These are phyloP conservation scores for Phytophthora agathidicida DNA, from an alignment of 352 stramenopile species.

Conservation along the genomic window DNA sequence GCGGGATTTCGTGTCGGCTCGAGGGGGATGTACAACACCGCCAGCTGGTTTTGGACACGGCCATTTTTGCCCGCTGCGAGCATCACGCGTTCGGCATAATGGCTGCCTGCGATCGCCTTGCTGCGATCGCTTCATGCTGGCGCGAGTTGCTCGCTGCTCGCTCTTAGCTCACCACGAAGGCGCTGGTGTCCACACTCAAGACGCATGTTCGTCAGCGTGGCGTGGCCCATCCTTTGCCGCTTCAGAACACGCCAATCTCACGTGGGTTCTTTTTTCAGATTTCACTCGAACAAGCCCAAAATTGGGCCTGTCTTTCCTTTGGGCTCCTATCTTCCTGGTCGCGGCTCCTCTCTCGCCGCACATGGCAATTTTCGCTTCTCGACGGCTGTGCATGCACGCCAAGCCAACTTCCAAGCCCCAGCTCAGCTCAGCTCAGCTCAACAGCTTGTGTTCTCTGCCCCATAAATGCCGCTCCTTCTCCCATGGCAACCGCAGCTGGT, in stretches of 20 bases:
- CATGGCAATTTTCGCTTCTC: slow-evolving; percentile 29
- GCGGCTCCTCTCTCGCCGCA: slow-evolving; percentile 19
- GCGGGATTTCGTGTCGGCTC: background rate
- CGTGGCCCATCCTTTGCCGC: background rate
- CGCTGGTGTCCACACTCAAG: no score
- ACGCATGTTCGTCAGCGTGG: no score
- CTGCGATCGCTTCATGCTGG: background rate
- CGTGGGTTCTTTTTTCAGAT: slow-evolving; percentile 14
- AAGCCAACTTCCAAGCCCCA: background rate
- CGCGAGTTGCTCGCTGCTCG: background rate
- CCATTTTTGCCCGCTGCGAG: slow-evolving; percentile 13
- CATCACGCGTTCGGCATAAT: slow-evolving; percentile 15
- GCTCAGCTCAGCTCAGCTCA: no score
- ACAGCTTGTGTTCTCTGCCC: background rate
- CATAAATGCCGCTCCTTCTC: background rate
- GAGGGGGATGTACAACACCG: slow-evolving; percentile 9
- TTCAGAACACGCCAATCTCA: slow-evolving; percentile 8
- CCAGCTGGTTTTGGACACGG: slow-evolving; percentile 31
- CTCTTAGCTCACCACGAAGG: background rate
- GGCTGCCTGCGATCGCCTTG: slow-evolving; percentile 5
- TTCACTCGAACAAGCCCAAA: background rate
- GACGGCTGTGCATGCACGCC: slow-evolving; percentile 9
- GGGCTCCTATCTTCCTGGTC: background rate
- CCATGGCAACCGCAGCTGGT: slow-evolving; percentile 1
- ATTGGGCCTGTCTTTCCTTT: slow-evolving; percentile 12